These are phyloP conservation scores for Pichia pseudocactophila DNA, from an alignment of 805 yeast species.

Conservation along the genomic window DNA sequence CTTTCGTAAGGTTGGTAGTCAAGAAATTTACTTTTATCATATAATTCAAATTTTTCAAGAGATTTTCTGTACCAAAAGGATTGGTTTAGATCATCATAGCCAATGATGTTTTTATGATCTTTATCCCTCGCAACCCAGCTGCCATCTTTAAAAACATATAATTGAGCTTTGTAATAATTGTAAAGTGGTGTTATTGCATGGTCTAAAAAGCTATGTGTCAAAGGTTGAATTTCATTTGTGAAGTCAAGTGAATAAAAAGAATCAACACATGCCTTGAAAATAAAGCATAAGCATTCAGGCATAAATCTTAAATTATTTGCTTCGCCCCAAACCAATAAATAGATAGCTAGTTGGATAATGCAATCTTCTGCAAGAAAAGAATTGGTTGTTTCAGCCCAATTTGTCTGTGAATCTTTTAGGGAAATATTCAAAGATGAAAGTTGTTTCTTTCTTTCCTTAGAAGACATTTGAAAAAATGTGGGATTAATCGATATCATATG, in stretches of 20 bases:
- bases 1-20: conserved; percentile 89
- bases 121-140: conserved; percentile 77
- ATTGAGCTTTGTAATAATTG: conserved; percentile 69
- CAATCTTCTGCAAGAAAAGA: conserved; percentile 60
- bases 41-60: conserved; percentile 81
- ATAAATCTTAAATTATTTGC: conserved; percentile 93
- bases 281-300: conserved; percentile 82
- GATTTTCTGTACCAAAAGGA: conserved; percentile 99
- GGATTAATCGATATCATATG: conserved; percentile 63
- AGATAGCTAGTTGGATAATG: conserved; percentile 69
- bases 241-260: conserved; percentile 83
- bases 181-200: conserved; percentile 89
- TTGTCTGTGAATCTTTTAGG: conserved; percentile 47
- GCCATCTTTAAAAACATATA: conserved; percentile 73
- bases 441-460: conserved; percentile 67
- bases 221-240: conserved; percentile 76
- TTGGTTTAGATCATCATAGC: conserved; percentile 98
- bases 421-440: conserved; percentile 43
- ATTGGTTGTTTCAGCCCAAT: conserved; percentile 69
- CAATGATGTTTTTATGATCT: conserved; percentile 73
- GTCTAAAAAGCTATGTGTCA: conserved; percentile 83
- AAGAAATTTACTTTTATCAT: conserved; percentile 73
- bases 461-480: conserved; percentile 71
- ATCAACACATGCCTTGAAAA: conserved; percentile 90
- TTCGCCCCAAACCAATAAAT: conserved; percentile 80